Base-by-base conservation (phyloP, 495 filamentous ascomycete species). In the Jackrogersella multiformis region DNA sequence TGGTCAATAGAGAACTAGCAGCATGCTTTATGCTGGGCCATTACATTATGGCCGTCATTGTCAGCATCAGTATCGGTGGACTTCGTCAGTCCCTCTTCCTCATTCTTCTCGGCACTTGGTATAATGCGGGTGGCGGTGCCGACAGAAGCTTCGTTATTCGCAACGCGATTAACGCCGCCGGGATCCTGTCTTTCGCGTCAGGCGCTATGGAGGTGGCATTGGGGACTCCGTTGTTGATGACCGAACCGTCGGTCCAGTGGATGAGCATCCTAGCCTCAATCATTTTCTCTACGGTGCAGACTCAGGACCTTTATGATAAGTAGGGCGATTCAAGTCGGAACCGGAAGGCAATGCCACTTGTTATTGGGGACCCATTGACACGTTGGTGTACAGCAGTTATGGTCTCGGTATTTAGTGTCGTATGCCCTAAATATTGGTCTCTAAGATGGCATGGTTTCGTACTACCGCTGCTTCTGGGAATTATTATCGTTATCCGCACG, bases 251-350 rank as follows among this genome's bases (percentile, higher is more conserved):
- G 73, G 30, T 24, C 12, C 49, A 48, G 18, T 58, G 55, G 55
- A 12, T 48, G 28, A 5, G 55, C 1, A 46, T 34, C 26, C 41
- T 48, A 15, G 55, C 26, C 10, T 35, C 55, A 1, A 8, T 53
- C 9, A 48, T 86, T 23, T 70, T 81, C 15, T 79, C 77, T 0
- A 87, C 84, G 10, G 67, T 85, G 26, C 81, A 85, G 7, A 66
- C 79, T 0, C 84, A 86, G 66, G 84, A 86, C 57, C 70, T 86
- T 28, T 69, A 75, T 5, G 84, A 86, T 53, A 76, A 79, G 52
- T 70, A 62, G 5, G 85, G 85, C 2, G 85, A 86, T 52, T 35
- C 44, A 1, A 60, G 69, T 2, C 72, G 81, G 2, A 79, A 77
- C 3, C 73, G 84, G 0, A 66, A 57, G 15, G 79, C 83, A 0